Conservation (phyloP, 371 early-diverging fungal species). For the Mortierella sp. region DNA sequence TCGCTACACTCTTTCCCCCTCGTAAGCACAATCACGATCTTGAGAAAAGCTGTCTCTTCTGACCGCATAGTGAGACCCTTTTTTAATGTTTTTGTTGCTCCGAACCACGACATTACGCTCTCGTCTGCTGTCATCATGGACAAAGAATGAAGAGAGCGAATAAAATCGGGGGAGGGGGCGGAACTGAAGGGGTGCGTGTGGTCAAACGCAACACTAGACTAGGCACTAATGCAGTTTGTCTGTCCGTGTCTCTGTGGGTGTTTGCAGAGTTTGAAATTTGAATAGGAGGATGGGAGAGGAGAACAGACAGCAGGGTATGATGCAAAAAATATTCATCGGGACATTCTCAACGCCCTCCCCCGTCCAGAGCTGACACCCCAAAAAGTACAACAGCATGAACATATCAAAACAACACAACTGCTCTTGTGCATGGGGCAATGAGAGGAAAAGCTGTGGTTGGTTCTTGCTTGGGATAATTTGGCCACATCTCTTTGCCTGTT, state of each 20-base stretch:
- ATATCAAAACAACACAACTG: neutral
- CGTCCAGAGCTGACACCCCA: neutral
- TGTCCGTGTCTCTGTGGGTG: neutral
- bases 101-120: neutral
- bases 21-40: conserved; percentile 5
- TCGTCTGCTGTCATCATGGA: neutral
- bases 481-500: neutral
- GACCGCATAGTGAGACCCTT: conserved; percentile 13
- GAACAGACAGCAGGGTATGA: too few relatives aligned
- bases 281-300: too few relatives aligned
- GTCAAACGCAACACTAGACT: neutral
- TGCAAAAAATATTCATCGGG: neutral
- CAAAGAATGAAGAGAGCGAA: neutral
- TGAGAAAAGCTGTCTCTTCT: neutral
- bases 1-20: neutral
- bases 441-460: neutral
- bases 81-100: neutral
- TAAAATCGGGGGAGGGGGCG: neutral
- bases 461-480: neutral
- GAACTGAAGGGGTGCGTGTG: neutral
- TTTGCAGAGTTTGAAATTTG: neutral
- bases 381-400: neutral
- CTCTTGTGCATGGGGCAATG: neutral
- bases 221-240: neutral
- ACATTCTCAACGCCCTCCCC: neutral